Evolutionary conservation across 2,329 filamentous ascomycete species (phyloP).

Genomic region (Cladosporium halotolerans): DNA sequence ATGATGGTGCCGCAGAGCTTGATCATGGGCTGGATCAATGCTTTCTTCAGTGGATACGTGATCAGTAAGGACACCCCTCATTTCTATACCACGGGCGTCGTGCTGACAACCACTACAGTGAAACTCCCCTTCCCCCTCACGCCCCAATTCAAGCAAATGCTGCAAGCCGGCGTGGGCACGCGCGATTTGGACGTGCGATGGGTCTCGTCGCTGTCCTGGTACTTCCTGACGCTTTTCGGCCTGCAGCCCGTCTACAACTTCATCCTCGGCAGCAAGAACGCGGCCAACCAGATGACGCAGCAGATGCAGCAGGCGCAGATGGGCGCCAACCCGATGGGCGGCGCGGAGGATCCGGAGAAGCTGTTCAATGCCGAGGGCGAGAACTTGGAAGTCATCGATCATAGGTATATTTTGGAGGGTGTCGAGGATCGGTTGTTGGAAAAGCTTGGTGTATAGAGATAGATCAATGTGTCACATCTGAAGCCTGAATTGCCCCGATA

Average conservation of each 20-base stretch:
- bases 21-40: conserved; percentile 99
- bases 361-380: conserved; percentile 88
- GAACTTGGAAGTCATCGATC: conserved; percentile 90
- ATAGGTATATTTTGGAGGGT: conserved; percentile 83
- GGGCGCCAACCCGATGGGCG: conserved; percentile 68
- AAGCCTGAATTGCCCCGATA: too few species aligned
- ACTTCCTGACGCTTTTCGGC: conserved; percentile 95
- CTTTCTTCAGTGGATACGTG: conserved; percentile 96
- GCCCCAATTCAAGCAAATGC: conserved; percentile 98
- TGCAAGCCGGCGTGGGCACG: conserved; percentile 93
- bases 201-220: conserved; percentile 99
- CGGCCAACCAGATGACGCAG: conserved; percentile 68
- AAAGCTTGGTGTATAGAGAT: conserved; percentile 19
- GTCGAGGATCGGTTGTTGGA: conserved; percentile 77
- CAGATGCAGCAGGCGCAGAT: conserved; percentile 48
- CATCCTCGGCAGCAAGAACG: conserved; percentile 89
- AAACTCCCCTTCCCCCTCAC: conserved; percentile 96
- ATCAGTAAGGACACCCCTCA: conserved; percentile 59
- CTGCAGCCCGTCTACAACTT: conserved; percentile 97
- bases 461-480: background rate
- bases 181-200: conserved; percentile 94
- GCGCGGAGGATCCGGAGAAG: conserved; percentile 92
- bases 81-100: background rate
- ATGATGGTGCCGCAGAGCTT: conserved; percentile 99
- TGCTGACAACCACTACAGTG: conserved; percentile 49